A percentile compares a stretch with the other conserved stretches of the same genome.
These are phyloP conservation scores for Acacia melanoxylon DNA, from an alignment of 306 rosid genomes.

Conservation along the genomic window DNA sequence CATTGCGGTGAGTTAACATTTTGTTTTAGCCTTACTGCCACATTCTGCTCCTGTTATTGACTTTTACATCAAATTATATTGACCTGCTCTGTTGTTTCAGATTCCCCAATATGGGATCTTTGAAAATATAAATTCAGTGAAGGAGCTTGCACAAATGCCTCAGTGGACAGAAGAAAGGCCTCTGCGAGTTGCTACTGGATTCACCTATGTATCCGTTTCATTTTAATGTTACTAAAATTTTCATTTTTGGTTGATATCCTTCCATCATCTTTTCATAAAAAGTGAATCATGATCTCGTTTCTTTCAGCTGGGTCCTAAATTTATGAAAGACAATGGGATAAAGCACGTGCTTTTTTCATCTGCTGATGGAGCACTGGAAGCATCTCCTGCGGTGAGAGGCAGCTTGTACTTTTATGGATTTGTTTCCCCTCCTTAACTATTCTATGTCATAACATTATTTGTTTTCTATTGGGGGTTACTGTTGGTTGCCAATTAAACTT, in stretches of 20 bases:
- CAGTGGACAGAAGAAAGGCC: constrained; percentile 83
- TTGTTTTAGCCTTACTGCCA: not conserved
- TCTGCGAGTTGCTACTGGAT: constrained; percentile 93
- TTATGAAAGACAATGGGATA: constrained; percentile 77
- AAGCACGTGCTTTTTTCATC: constrained; percentile 83
- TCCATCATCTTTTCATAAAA: not conserved
- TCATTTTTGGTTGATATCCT: not conserved
- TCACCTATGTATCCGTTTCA: constrained; percentile 62
- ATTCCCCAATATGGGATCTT: constrained; percentile 90
- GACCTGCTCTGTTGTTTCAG: constrained; percentile 44
- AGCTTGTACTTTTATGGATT: constrained; percentile 13
- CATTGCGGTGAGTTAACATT: constrained; percentile 69
- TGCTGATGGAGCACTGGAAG: constrained; percentile 97
- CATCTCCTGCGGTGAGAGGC: constrained; percentile 89
- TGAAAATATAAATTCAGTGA: constrained; percentile 76
- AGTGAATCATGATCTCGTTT: constrained; percentile 16
- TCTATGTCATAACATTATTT: not conserved
- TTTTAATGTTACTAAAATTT: not conserved
- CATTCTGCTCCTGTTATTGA: not conserved
- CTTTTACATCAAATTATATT: not conserved
- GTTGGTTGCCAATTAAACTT: not conserved
- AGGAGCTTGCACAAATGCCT: constrained; percentile 82
- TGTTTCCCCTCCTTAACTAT: not conserved
- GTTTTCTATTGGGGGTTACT: not conserved
- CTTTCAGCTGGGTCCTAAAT: constrained; percentile 87